Conservation (phyloP, 2,329 filamentous ascomycete species). For the Daldinia sp. region DNA sequence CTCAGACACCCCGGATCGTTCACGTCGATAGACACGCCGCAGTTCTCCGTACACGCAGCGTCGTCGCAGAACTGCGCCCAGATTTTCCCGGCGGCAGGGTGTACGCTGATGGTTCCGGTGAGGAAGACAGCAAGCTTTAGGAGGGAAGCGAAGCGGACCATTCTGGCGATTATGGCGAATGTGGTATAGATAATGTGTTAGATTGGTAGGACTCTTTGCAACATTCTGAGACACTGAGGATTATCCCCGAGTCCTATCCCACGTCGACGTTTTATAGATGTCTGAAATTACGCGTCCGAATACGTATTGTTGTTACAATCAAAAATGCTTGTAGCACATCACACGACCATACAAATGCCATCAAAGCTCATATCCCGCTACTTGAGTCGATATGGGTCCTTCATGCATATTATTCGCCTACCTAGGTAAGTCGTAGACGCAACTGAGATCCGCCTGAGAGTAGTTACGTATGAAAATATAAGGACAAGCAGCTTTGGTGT, state of each 20-base stretch:
- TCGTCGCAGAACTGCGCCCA: conserved; percentile 41
- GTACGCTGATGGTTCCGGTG: background rate
- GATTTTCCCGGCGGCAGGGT: conserved; percentile 8
- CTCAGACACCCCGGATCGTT: conserved; percentile 24
- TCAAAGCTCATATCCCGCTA: background rate
- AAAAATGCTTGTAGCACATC: background rate
- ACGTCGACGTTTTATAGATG: background rate
- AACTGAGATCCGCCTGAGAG: background rate
- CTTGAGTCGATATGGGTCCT: background rate
- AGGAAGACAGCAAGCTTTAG: conserved; percentile 16
- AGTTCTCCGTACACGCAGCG: conserved; percentile 28
- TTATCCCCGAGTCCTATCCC: too few relatives aligned
- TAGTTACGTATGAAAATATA: background rate
- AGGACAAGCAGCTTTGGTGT: background rate
- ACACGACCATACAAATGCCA: background rate
- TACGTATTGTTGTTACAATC: conserved; percentile 8
- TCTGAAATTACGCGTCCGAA: conserved; percentile 8
- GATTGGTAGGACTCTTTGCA: background rate
- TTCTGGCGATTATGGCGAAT: background rate
- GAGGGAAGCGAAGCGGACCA: background rate
- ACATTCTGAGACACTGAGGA: background rate
- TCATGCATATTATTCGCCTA: background rate
- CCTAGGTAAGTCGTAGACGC: background rate
- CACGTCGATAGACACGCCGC: conserved; percentile 24
- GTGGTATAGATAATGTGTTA: background rate